Conservation (phyloP, 805 yeast genomes). For the Scheffersomyces stipitis region DNA sequence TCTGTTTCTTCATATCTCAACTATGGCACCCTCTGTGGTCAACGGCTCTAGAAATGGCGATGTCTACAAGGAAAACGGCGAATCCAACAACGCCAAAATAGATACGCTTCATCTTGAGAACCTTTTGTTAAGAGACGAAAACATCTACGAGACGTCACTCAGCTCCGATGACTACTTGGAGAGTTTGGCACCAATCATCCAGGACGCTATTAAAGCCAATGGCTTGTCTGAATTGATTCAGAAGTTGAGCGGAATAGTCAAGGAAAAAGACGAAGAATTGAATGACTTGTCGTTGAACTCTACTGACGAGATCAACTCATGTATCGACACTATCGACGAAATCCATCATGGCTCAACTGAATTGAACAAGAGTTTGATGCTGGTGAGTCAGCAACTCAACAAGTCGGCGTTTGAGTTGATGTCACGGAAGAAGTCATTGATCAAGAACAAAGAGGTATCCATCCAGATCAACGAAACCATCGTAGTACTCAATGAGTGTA, state of each 20-base stretch:
- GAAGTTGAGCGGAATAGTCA: slow-evolving; percentile 56
- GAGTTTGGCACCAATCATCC: slow-evolving; percentile 74
- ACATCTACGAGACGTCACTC: slow-evolving; percentile 46
- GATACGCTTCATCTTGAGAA: slow-evolving; percentile 36
- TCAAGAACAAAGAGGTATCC: slow-evolving; percentile 62
- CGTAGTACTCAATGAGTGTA: slow-evolving; percentile 64
- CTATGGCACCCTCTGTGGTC: slow-evolving; percentile 5
- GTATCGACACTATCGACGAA: slow-evolving; percentile 61
- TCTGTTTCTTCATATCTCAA: too few relatives aligned
- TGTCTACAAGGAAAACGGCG: too few relatives aligned
- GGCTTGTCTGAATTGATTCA: slow-evolving; percentile 57
- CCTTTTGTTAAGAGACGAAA: slow-evolving; percentile 39
- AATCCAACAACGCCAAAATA: slow-evolving; percentile 4
- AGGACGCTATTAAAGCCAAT: slow-evolving; percentile 55
- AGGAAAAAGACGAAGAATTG: slow-evolving; percentile 61
- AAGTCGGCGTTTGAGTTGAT: slow-evolving; percentile 67
- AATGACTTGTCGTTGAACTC: slow-evolving; percentile 61
- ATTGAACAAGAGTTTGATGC: slow-evolving; percentile 53
- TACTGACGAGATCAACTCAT: slow-evolving; percentile 53
- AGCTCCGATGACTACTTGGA: slow-evolving; percentile 72
- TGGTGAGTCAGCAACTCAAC: slow-evolving; percentile 57
- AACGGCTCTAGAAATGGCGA: too few relatives aligned
- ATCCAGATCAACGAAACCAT: slow-evolving; percentile 71
- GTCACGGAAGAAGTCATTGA: slow-evolving; percentile 56
- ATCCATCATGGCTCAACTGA: slow-evolving; percentile 59